Evolutionary conservation across 805 yeast species (phyloP), one percentile per base, ranked within the genome.

Genomic region (Barnettozyma siamensis): DNA sequence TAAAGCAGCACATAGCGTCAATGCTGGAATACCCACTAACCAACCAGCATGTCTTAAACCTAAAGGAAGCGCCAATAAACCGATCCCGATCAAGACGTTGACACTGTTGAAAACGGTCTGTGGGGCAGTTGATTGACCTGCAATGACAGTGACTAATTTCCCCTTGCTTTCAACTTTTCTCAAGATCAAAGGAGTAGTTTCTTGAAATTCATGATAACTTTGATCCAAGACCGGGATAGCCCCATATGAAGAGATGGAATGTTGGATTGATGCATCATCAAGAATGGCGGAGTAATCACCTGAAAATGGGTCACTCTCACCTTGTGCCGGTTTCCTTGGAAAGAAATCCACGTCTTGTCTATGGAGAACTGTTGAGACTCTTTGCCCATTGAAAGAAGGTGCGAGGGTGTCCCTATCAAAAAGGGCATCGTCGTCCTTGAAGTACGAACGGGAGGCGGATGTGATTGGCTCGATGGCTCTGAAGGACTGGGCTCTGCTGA

Each of bases 51-150:
- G 70, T 47, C 69, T 74, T 37, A 85, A 62, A 2, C 85, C 94
- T 41, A 79, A 64, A 0, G 94, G 89, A 33, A 85, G 66, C 0
- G 93, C 83, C 38, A 85, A 66, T 35, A 85, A 66, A 2, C 91
- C 93, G 20, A 85, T 74, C 1, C 93, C 94, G 48, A 85, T 78
- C 18, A 85, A 65, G 1, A 83, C 84, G 55, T 85, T 85, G 33
- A 84, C 78, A 6, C 88, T 76, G 54, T 85, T 85, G 66, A 84
- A 83, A 8, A 82, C 64, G 0, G 94, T 84, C 55, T 84, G 94
- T 2, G 85, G 78, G 0, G 78, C 80, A 0, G 93, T 85, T 4
- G 95, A 84, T 58, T 83, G 88, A 31, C 95, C 95, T 2, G 83
- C 84, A 37, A 83, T 65, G 45, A 84, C 78, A 3, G 89, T 81